These are phyloP conservation scores for Umbelopsis ramanniana DNA, from an alignment of 192 early-diverging fungal species.

Conservation along the genomic window DNA sequence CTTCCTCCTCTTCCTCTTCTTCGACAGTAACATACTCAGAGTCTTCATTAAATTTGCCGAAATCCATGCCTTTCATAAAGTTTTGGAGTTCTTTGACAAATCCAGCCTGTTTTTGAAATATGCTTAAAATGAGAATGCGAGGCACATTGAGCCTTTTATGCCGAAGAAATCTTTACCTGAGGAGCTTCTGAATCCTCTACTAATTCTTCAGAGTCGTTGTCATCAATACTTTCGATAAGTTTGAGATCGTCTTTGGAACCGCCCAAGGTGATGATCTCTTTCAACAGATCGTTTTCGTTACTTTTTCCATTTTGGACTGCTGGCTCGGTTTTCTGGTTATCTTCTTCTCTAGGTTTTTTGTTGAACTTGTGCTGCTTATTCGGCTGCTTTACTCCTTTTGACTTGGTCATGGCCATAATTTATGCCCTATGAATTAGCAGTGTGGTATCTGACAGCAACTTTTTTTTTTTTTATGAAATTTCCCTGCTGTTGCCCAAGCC, in stretches of 20 bases:
- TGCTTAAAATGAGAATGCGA: not conserved
- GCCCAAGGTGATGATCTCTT: slow-evolving; percentile 40
- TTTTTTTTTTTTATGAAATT: slow-evolving; percentile 17
- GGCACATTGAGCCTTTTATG: not conserved
- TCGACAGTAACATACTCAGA: slow-evolving; percentile 3
- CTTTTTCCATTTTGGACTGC: not conserved
- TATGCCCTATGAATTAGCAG: slow-evolving; percentile 2
- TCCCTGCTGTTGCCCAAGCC: not conserved
- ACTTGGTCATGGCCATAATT: slow-evolving; percentile 4
- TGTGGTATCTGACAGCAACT: not conserved
- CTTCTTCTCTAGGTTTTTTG: not conserved
- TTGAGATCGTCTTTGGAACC: slow-evolving; percentile 42
- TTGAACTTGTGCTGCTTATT: slow-evolving; percentile 6
- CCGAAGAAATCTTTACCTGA: slow-evolving; percentile 16
- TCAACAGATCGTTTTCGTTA: slow-evolving; percentile 14
- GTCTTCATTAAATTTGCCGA: slow-evolving; percentile 22
- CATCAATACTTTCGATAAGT: slow-evolving; percentile 38
- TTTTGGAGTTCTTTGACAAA: slow-evolving; percentile 36
- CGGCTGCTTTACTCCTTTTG: slow-evolving; percentile 16
- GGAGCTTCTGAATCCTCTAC: slow-evolving; percentile 2
- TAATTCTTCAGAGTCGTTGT: slow-evolving; percentile 31
- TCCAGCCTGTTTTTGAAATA: slow-evolving; percentile 15
- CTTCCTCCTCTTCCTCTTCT: slow-evolving; percentile 30
- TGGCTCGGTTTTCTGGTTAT: not conserved
- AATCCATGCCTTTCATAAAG: slow-evolving; percentile 41